These are phyloP conservation scores for Penicillium taxi DNA, from an alignment of 495 filamentous ascomycete species.

Conservation along the genomic window DNA sequence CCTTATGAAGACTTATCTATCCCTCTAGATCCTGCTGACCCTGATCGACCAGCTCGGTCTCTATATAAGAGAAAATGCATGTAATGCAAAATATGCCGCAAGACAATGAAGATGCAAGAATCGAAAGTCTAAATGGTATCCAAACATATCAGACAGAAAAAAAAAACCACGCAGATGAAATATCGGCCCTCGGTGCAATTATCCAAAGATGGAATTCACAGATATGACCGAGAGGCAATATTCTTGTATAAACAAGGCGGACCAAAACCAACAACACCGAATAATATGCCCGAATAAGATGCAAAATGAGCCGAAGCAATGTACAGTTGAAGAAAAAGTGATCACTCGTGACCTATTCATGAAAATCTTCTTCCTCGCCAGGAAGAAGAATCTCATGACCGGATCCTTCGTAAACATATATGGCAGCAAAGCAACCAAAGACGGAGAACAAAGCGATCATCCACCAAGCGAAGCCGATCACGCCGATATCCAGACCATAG, in stretches of 20 bases:
- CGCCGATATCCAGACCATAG: conserved; percentile 55
- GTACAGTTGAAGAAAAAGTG: conserved; percentile 13
- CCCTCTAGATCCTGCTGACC: background rate
- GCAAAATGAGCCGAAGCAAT: conserved; percentile 21
- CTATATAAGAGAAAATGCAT: conserved; percentile 3
- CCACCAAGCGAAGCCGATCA: conserved; percentile 78
- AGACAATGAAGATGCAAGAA: conserved; percentile 11
- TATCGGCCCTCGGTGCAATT: background rate
- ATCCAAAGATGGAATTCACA: background rate
- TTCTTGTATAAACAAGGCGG: conserved; percentile 1
- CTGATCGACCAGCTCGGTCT: conserved; percentile 3
- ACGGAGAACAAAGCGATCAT: conserved; percentile 54
- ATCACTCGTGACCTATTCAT: conserved; percentile 14
- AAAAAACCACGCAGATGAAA: background rate
- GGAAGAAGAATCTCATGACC: conserved; percentile 64
- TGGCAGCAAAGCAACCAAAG: conserved; percentile 51
- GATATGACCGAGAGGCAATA: background rate
- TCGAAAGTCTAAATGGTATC: conserved; percentile 17
- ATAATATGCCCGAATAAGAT: conserved; percentile 20
- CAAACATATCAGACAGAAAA: conserved; percentile 13
- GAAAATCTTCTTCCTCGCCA: conserved; percentile 53
- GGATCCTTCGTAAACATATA: conserved; percentile 65
- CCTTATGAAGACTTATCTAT: background rate
- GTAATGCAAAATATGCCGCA: conserved; percentile 10
- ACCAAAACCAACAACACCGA: conserved; percentile 9